Evolutionary conservation across 2,329 filamentous ascomycete genomes (phyloP).

Genomic region (Aspergillus unguis): DNA sequence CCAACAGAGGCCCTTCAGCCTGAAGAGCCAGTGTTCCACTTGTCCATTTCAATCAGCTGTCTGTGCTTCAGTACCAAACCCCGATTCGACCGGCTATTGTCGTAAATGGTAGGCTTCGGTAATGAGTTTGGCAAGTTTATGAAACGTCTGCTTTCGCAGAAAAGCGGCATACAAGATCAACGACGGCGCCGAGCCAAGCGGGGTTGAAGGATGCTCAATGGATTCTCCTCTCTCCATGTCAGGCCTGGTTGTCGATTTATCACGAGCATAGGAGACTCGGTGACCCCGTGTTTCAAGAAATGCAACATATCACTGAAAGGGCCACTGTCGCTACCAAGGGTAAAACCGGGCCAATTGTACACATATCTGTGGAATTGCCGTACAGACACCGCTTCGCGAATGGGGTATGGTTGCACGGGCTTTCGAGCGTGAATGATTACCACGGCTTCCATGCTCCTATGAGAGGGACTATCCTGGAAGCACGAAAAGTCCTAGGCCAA

Average conservation of each 20-base stretch:
- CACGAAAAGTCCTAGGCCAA: conserved; percentile 1
- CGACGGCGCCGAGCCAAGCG: background rate
- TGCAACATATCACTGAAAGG: background rate
- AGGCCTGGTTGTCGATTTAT: conserved; percentile 1
- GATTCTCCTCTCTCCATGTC: conserved; percentile 10
- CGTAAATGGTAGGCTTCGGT: conserved; percentile 13
- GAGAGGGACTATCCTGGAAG: conserved; percentile 1
- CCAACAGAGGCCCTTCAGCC: conserved; percentile 6
- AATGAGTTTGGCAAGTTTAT: conserved; percentile 10
- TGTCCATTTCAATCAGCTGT: conserved; percentile 12
- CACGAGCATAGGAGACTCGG: background rate
- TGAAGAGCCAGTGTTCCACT: conserved; percentile 11
- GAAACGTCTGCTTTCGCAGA: conserved; percentile 8
- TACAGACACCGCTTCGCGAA: background rate
- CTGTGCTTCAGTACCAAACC: conserved; percentile 8
- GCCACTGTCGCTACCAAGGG: conserved; percentile 1
- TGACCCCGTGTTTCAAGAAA: background rate
- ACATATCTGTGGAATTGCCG: background rate
- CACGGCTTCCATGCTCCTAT: conserved; percentile 12
- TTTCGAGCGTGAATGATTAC: conserved; percentile 11
- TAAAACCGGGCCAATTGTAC: background rate
- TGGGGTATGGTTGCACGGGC: conserved; percentile 8
- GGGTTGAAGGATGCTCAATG: conserved; percentile 16
- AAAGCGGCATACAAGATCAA: conserved; percentile 2
- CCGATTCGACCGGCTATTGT: conserved; percentile 13